These are phyloP conservation scores for Leccinum variicolor DNA, from an alignment of 768 basidiomycete genomes.

Conservation along the genomic window DNA sequence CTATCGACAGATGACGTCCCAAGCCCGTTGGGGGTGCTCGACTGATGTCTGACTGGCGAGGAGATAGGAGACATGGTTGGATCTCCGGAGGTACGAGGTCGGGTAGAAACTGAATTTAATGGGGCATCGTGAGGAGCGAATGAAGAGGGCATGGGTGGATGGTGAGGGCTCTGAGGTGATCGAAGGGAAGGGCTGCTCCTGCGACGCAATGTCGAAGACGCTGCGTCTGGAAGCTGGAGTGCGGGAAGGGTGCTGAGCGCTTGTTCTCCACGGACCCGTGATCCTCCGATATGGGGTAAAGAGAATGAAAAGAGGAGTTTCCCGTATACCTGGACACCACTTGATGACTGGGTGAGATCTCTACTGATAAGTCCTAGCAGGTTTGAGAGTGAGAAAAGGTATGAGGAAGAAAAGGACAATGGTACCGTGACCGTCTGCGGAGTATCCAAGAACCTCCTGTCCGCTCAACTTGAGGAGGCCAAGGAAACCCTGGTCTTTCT, in stretches of 20 bases:
- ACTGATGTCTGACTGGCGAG: slow-evolving; percentile 11
- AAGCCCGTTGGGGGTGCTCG: slow-evolving; percentile 8
- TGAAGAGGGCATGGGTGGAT: slow-evolving; percentile 21
- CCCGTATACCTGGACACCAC: slow-evolving; percentile 61
- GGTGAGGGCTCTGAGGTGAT: slow-evolving; percentile 15
- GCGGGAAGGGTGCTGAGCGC: slow-evolving; percentile 13
- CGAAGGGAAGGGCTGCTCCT: slow-evolving; percentile 26
- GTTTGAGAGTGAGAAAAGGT: slow-evolving; percentile 1
- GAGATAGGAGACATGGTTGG: slow-evolving; percentile 9
- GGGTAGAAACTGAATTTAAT: slow-evolving; percentile 6
- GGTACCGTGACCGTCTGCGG: slow-evolving; percentile 44
- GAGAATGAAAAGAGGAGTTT: slow-evolving; percentile 70
- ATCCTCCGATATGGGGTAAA: slow-evolving; percentile 31
- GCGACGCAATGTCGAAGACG: slow-evolving; percentile 13
- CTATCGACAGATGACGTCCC: slow-evolving; percentile 1
- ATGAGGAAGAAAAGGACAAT: neutral
- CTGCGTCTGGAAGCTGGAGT: slow-evolving; percentile 12
- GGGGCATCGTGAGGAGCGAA: slow-evolving; percentile 11
- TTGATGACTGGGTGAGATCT: slow-evolving; percentile 42
- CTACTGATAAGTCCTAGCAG: slow-evolving; percentile 62
- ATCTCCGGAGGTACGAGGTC: slow-evolving; percentile 19
- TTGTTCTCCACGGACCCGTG: slow-evolving; percentile 17
- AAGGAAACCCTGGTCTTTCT: slow-evolving; percentile 78
- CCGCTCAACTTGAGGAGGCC: slow-evolving; percentile 57
- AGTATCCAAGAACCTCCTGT: slow-evolving; percentile 49